Percentiles rank a stretch among this genome's conserved stretches.
phyloP scores from a whole-genome alignment of 1,139 yeast genomes.

The Kodamaea ohmeri region DNA sequence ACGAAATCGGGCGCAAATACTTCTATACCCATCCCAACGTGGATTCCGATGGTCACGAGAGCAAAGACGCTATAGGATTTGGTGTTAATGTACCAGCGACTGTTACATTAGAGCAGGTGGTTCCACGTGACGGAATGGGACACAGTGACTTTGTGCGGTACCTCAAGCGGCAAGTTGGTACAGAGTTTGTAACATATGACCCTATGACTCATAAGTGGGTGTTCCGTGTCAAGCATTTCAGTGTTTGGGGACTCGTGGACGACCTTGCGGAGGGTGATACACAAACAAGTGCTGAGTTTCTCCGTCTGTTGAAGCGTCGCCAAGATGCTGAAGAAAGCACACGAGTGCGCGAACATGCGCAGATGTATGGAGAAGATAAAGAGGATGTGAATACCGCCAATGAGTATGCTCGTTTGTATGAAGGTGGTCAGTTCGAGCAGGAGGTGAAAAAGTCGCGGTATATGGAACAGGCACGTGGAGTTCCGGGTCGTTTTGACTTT shows the following conservation, averaged over 20 bases:
- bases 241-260: slow-evolving; percentile 87
- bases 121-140: slow-evolving; percentile 33
- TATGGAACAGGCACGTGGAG: slow-evolving; percentile 26
- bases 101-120: slow-evolving; percentile 62
- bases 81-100: slow-evolving; percentile 86
- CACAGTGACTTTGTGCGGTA: slow-evolving; percentile 43
- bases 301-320: slow-evolving; percentile 26
- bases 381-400: too few relatives aligned
- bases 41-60: slow-evolving; percentile 30
- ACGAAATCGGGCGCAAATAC: slow-evolving; percentile 49
- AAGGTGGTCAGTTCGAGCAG: slow-evolving; percentile 26
- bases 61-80: slow-evolving; percentile 63
- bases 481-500: slow-evolving; percentile 34
- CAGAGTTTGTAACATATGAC: slow-evolving; percentile 77
- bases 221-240: slow-evolving; percentile 84
- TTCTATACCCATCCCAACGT: slow-evolving; percentile 26
- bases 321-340: slow-evolving; percentile 27
- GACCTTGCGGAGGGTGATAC: slow-evolving; percentile 60
- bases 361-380: slow-evolving; percentile 29
- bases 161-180: slow-evolving; percentile 54
- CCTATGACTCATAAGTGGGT: slow-evolving; percentile 77
- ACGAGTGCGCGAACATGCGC: slow-evolving; percentile 27
- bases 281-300: slow-evolving; percentile 24
- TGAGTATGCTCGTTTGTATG: slow-evolving; percentile 31
- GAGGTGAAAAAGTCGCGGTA: slow-evolving; percentile 39